Base-by-base conservation (phyloP, 1,139 yeast species). In the Suhomyces chickasaworum region DNA sequence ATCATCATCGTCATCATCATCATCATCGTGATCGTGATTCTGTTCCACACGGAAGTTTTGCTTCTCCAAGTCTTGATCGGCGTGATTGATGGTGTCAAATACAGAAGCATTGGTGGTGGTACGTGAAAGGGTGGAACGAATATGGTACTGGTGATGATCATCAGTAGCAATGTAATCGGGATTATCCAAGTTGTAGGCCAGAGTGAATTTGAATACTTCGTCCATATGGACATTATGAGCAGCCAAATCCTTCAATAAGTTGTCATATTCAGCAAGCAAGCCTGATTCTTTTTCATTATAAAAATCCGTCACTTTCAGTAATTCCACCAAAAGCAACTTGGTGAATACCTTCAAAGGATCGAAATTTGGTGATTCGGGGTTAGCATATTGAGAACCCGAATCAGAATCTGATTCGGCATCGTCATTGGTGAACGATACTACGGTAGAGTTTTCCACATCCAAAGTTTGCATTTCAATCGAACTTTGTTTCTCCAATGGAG, bases 261-360 rank as follows among this genome's bases (percentile, higher is more conserved):
- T 66, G 43, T 73, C 75, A 56, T 75, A 79, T 43, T 76, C 79
- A 12, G 54, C 63, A 45, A 62, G 71, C 3, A 83, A 65, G 52
- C 78, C 80, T 17, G 61, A 59, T 57, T 81, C 85, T 47, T 79
- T 81, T 6, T 57, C 54, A 34, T 60, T 58, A 60, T 77, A 84
- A 57, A 86, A 86, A n/a, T 60, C 60, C 58, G 78, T 77, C 36
- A 86, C 75, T 57, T 83, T 84, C 32, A 59, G 57, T 48, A 83
- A 70, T 59, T 86, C 90, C 23, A 59, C 63, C 54, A 83, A 75
- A 47, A 86, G 69, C 15, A 82, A 80, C 44, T 68, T 65, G 32
- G 71, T 55, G 53, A 86, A 86, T 1, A 73, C 70, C 22, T 66
- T 69, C 41, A 77, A 71, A 1, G 86, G 81, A 54, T 80, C 82